Evolutionary conservation across 2,329 filamentous ascomycete genomes (phyloP).

Genomic region (Aspergillus sp.): DNA sequence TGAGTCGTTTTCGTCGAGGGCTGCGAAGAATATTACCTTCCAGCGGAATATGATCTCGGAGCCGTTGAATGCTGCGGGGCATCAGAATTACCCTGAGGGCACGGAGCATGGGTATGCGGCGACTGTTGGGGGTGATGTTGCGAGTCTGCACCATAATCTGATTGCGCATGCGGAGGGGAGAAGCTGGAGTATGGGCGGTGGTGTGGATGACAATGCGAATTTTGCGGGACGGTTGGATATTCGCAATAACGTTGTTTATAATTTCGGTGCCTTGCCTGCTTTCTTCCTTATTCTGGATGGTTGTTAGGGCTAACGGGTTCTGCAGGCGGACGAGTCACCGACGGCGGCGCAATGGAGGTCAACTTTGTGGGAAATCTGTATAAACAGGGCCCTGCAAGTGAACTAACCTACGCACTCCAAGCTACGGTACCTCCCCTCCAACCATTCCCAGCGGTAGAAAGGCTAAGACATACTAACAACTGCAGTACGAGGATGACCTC

Average conservation of each 20-base stretch:
- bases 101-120: constrained; percentile 13
- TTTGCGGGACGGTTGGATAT: constrained; percentile 12
- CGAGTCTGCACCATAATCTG: constrained; percentile 11
- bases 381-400: constrained; percentile 8
- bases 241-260: constrained; percentile 14
- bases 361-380: constrained; percentile 14
- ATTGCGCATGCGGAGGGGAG: constrained; percentile 12
- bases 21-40: constrained; percentile 13
- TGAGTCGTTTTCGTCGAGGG: constrained; percentile 10
- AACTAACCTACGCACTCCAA: constrained; percentile 1
- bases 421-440: neutral
- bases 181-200: constrained; percentile 15
- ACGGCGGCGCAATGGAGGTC: constrained; percentile 13
- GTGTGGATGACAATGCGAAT: constrained; percentile 8
- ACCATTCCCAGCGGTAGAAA: too few relatives aligned
- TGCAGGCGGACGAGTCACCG: constrained; percentile 9
- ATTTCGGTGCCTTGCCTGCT: neutral
- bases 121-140: constrained; percentile 9
- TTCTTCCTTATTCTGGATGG: neutral
- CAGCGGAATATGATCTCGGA: constrained; percentile 14
- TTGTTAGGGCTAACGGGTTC: neutral
- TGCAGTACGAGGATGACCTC: constrained; percentile 10
- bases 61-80: constrained; percentile 11
- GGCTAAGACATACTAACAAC: too few relatives aligned
- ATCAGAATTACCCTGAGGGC: constrained; percentile 11